Conservation (phyloP, 1,284 basidiomycete species). For the Naganishia sp. region DNA sequence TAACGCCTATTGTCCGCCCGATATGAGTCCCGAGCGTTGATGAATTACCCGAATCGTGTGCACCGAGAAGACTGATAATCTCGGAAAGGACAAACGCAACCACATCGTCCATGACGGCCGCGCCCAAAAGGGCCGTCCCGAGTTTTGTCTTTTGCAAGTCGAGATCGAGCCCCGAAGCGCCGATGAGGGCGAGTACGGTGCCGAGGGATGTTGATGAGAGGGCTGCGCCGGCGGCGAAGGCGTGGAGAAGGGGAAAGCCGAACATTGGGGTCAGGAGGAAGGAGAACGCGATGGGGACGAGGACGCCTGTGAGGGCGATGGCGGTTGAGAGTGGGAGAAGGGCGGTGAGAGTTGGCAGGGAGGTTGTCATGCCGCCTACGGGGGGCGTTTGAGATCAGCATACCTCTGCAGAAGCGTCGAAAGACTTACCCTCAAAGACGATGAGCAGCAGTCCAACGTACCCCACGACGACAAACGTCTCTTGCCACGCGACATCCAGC, state of each 20-base stretch:
- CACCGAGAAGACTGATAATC: conserved; percentile 55
- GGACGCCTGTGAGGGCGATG: conserved; percentile 58
- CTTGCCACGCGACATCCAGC: conserved; percentile 54
- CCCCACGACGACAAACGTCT: conserved; percentile 57
- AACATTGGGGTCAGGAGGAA: conserved; percentile 56
- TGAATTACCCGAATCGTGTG: conserved; percentile 26
- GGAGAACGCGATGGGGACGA: conserved; percentile 56
- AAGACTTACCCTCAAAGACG: conserved; percentile 58
- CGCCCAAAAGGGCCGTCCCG: conserved; percentile 59
- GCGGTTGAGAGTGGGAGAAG: conserved; percentile 56
- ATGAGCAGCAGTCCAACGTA: conserved; percentile 61
- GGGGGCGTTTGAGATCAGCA: not conserved
- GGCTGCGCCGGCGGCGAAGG: conserved; percentile 60
- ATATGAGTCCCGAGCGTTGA: conserved; percentile 39
- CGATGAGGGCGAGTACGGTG: conserved; percentile 60
- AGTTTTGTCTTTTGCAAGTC: conserved; percentile 57
- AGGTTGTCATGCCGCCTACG: conserved; percentile 57
- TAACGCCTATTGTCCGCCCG: conserved; percentile 41
- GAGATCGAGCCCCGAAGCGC: conserved; percentile 37
- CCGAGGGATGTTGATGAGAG: conserved; percentile 61
- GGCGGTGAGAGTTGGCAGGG: conserved; percentile 51
- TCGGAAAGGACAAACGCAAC: conserved; percentile 60
- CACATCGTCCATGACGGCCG: conserved; percentile 62
- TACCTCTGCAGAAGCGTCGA: not conserved
- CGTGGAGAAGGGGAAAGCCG: conserved; percentile 52